These are phyloP conservation scores for Chaetomiaceae sp. DNA, from an alignment of 2,329 filamentous ascomycete species.

Conservation along the genomic window DNA sequence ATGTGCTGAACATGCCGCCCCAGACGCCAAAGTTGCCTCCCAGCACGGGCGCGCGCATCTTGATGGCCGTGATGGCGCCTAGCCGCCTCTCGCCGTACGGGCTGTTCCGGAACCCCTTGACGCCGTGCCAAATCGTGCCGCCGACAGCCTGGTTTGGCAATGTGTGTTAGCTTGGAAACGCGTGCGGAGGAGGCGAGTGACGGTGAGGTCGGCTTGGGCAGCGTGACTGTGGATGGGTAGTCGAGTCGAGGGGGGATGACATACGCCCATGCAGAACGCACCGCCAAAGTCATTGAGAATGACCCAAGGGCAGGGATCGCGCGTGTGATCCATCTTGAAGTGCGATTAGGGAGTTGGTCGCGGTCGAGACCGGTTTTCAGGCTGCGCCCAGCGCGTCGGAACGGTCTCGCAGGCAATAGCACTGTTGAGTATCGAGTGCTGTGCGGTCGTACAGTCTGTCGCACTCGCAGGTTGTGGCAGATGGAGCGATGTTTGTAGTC, in stretches of 20 bases:
- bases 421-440: neutral
- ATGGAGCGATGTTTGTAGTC: slow-evolving; percentile 11
- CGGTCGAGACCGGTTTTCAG: neutral
- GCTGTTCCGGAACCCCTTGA: slow-evolving; percentile 88
- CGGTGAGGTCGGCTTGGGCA: no score
- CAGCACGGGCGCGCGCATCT: slow-evolving; percentile 90
- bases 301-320: slow-evolving; percentile 96
- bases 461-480: slow-evolving; percentile 5
- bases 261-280: slow-evolving; percentile 92
- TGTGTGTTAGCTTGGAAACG: slow-evolving; percentile 10
- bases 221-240: no score
- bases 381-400: slow-evolving; percentile 7
- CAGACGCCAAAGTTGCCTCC: slow-evolving; percentile 94
- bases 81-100: slow-evolving; percentile 92
- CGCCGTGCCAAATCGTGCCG: slow-evolving; percentile 89
- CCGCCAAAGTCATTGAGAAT: slow-evolving; percentile 96
- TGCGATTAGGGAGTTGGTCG: slow-evolving; percentile 5
- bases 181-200: no score
- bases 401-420: neutral
- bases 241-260: slow-evolving; percentile 33
- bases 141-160: slow-evolving; percentile 54
- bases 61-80: slow-evolving; percentile 93
- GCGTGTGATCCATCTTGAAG: slow-evolving; percentile 76
- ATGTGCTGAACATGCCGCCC: slow-evolving; percentile 93
- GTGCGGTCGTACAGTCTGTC: no score